phyloP scores from a whole-genome alignment of 2,329 filamentous ascomycete genomes.

The Fusarium cyanostomum region DNA sequence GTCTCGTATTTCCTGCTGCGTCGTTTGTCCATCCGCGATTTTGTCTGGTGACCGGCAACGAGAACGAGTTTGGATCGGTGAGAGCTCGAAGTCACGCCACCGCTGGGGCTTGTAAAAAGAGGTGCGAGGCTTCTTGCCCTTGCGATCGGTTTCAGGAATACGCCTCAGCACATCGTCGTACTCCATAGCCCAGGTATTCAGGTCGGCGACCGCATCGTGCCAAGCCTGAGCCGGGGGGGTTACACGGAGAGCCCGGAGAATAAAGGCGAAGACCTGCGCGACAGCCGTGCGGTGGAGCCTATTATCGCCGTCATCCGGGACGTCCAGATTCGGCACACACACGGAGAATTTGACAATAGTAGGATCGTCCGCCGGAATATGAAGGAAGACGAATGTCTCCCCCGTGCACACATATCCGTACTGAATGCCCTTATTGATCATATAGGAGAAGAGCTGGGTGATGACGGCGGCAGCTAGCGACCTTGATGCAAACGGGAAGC shows the following conservation, averaged over 20 bases:
- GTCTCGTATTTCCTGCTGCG: conserved; percentile 12
- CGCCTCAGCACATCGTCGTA: conserved; percentile 44
- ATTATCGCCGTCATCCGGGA: conserved; percentile 46
- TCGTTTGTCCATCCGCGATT: neutral
- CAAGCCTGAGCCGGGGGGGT: conserved; percentile 43
- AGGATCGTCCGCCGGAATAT: conserved; percentile 46
- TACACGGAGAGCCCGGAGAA: conserved; percentile 46
- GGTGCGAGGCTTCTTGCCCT: conserved; percentile 29
- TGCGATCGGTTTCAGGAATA: conserved; percentile 38
- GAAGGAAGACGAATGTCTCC: conserved; percentile 48
- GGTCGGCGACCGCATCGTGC: conserved; percentile 43
- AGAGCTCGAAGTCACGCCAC: conserved; percentile 45
- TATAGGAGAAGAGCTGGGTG: conserved; percentile 54
- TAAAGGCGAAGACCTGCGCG: conserved; percentile 52
- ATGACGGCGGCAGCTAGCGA: conserved; percentile 49
- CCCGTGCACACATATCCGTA: conserved; percentile 51
- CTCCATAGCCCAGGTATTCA: conserved; percentile 49
- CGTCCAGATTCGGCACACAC: conserved; percentile 48
- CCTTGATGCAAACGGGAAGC: conserved; percentile 43
- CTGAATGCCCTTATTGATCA: conserved; percentile 48
- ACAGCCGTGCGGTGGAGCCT: conserved; percentile 50
- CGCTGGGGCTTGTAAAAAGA: conserved; percentile 43
- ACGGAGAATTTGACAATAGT: conserved; percentile 47
- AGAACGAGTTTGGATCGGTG: conserved; percentile 44
- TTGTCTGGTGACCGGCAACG: conserved; percentile 1